Percentiles rank a stretch among this genome's conserved stretches.
Evolutionary conservation across 495 filamentous ascomycete genomes (phyloP).

Genomic region (Podospora sp.): DNA sequence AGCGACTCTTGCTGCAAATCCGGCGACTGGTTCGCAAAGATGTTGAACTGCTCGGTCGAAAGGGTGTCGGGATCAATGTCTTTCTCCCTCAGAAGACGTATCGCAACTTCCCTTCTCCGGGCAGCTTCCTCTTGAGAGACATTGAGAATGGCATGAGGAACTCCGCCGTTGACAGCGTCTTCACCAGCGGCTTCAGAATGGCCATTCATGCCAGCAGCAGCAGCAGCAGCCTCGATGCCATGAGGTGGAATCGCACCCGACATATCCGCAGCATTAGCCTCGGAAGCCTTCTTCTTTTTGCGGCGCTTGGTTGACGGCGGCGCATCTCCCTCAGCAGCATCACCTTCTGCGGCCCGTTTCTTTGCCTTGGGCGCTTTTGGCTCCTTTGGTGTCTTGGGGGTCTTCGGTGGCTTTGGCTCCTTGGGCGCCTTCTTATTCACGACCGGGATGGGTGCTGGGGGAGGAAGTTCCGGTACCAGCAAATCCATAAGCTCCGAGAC

Average conservation of each 20-base stretch:
- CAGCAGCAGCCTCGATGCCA: constrained; percentile 7
- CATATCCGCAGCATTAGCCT: constrained; percentile 32
- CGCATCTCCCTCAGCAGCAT: constrained; percentile 35
- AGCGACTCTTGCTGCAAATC: constrained; percentile 49
- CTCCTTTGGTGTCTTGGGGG: constrained; percentile 60
- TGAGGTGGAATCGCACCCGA: constrained; percentile 31
- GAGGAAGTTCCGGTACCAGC: constrained; percentile 34
- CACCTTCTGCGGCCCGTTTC: constrained; percentile 57
- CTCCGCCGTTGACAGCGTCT: neutral
- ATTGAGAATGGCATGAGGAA: constrained; percentile 35
- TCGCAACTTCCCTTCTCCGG: constrained; percentile 45
- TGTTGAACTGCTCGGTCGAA: constrained; percentile 52
- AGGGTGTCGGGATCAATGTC: constrained; percentile 46
- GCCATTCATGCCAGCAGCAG: constrained; percentile 22
- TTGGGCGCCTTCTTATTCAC: constrained; percentile 24
- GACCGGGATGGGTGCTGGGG: constrained; percentile 23
- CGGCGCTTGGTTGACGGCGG: constrained; percentile 33
- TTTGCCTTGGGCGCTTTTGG: constrained; percentile 41
- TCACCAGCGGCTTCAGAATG: constrained; percentile 21
- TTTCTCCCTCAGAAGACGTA: constrained; percentile 38
- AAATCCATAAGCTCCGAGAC: constrained; percentile 46
- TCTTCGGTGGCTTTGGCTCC: constrained; percentile 49
- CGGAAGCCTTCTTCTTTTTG: constrained; percentile 36
- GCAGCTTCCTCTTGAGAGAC: constrained; percentile 47
- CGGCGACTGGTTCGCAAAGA: constrained; percentile 53